phyloP scores from a whole-genome alignment of 768 basidiomycete species.

The Boletus pseudo-olivaceus region DNA sequence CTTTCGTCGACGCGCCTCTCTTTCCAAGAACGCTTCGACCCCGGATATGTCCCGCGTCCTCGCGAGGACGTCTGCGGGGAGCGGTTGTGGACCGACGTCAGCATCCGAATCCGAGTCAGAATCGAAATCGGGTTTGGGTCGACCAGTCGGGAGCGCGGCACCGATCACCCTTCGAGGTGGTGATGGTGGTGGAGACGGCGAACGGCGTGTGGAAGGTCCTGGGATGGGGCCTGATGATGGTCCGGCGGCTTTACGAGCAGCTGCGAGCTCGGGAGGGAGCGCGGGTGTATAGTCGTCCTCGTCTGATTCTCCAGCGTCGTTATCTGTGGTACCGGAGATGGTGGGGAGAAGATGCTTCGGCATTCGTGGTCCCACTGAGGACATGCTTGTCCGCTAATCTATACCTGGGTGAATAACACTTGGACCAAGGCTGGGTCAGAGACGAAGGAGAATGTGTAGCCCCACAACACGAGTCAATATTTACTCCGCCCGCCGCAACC shows the following conservation, averaged over 20 bases:
- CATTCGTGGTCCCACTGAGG: constrained; percentile 54
- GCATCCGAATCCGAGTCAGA: constrained; percentile 63
- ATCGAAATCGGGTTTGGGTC: constrained; percentile 25
- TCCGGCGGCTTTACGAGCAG: constrained; percentile 36
- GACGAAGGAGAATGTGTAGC: not conserved
- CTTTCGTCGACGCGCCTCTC: constrained; percentile 74
- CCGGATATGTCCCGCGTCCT: constrained; percentile 50
- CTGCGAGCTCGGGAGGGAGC: constrained; percentile 67
- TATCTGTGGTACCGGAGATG: constrained; percentile 11
- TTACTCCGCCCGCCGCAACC: too few relatives aligned
- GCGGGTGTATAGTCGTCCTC: constrained; percentile 70
- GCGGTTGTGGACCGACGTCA: constrained; percentile 81
- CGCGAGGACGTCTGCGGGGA: constrained; percentile 43
- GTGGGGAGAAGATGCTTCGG: constrained; percentile 44
- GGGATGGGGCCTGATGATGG: constrained; percentile 22
- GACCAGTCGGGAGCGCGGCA: constrained; percentile 47
- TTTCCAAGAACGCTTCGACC: constrained; percentile 79
- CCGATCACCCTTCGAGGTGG: constrained; percentile 41
- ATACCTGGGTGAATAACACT: not conserved
- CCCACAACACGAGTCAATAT: not conserved
- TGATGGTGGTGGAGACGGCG: constrained; percentile 17
- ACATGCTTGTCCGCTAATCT: constrained; percentile 34
- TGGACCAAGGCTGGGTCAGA: not conserved
- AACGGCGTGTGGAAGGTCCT: constrained; percentile 22
- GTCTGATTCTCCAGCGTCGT: constrained; percentile 35